Percentiles rank a stretch among this genome's conserved stretches.
These are phyloP conservation scores for Bipolaris cookei DNA, from an alignment of 2,329 filamentous ascomycete genomes.

Conservation along the genomic window DNA sequence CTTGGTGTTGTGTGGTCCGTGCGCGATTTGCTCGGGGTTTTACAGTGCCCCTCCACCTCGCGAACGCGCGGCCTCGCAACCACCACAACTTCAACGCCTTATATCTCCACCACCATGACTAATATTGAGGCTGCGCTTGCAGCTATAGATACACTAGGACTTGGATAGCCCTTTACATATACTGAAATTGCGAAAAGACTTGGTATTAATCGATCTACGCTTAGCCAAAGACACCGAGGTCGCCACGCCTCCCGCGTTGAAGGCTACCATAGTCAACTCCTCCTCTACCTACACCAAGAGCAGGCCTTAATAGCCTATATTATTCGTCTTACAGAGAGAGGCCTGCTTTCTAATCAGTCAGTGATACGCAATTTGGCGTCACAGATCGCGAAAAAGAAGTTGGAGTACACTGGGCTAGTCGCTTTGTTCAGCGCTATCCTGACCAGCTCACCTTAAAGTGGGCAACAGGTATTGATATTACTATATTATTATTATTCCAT, in stretches of 20 bases:
- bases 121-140: conserved; percentile 11
- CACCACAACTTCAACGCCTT: conserved; percentile 1
- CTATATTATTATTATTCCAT: too few species aligned
- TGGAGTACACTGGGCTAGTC: too few species aligned
- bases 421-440: too few species aligned
- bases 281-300: not conserved
- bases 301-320: not conserved
- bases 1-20: not conserved
- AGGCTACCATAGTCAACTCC: not conserved
- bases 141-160: conserved; percentile 5
- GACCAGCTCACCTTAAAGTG: too few species aligned
- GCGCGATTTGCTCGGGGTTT: not conserved
- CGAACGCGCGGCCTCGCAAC: not conserved
- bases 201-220: not conserved
- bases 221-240: not conserved
- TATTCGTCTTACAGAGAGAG: too few species aligned
- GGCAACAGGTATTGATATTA: too few species aligned
- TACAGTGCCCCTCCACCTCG: too few species aligned
- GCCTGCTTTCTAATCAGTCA: too few species aligned
- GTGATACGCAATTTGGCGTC: too few species aligned
- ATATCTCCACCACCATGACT: conserved; percentile 12
- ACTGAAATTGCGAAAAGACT: conserved; percentile 1
- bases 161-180: conserved; percentile 6
- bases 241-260: not conserved
- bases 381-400: too few species aligned